Percentiles rank a stretch among this genome's conserved stretches.
phyloP scores from a whole-genome alignment of 2,329 filamentous ascomycete species.

The Pseudogymnoascus sp. region DNA sequence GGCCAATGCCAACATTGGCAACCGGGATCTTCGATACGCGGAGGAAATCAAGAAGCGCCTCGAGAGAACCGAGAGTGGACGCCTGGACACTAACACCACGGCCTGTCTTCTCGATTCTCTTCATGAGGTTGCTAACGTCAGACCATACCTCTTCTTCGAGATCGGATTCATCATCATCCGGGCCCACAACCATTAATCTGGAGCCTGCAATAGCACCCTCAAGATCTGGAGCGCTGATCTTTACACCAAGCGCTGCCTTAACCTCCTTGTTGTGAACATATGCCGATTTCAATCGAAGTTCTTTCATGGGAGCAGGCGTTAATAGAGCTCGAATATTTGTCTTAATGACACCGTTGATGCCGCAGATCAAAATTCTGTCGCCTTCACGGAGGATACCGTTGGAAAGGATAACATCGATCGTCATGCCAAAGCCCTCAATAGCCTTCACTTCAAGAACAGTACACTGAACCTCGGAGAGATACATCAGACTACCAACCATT shows the following conservation, averaged over 20 bases:
- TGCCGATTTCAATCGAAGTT: slow-evolving; percentile 86
- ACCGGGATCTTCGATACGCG: slow-evolving; percentile 95
- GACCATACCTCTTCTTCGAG: slow-evolving; percentile 94
- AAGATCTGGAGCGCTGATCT: slow-evolving; percentile 93
- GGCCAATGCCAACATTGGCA: slow-evolving; percentile 92
- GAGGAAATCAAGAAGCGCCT: slow-evolving; percentile 93
- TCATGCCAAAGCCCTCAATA: slow-evolving; percentile 97
- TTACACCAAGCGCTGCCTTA: slow-evolving; percentile 96
- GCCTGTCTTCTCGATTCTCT: slow-evolving; percentile 82
- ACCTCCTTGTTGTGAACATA: slow-evolving; percentile 99
- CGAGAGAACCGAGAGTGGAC: slow-evolving; percentile 91
- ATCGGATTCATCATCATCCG: slow-evolving; percentile 93
- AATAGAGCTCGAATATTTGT: slow-evolving; percentile 93
- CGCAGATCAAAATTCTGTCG: slow-evolving; percentile 88
- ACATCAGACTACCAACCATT: slow-evolving; percentile 97
- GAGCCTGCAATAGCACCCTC: slow-evolving; percentile 96
- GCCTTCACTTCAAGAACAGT: slow-evolving; percentile 98
- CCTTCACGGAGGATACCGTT: slow-evolving; percentile 94
- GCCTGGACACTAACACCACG: slow-evolving; percentile 96
- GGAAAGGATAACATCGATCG: slow-evolving; percentile 91
- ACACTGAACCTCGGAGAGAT: slow-evolving; percentile 93
- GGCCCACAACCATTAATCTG: slow-evolving; percentile 84
- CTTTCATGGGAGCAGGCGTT: slow-evolving; percentile 86
- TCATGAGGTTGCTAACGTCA: slow-evolving; percentile 84
- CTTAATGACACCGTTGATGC: slow-evolving; percentile 89